These are phyloP conservation scores for Metroxylon sagu DNA, from an alignment of 176 grass and related monocot genomes.

Conservation along the genomic window DNA sequence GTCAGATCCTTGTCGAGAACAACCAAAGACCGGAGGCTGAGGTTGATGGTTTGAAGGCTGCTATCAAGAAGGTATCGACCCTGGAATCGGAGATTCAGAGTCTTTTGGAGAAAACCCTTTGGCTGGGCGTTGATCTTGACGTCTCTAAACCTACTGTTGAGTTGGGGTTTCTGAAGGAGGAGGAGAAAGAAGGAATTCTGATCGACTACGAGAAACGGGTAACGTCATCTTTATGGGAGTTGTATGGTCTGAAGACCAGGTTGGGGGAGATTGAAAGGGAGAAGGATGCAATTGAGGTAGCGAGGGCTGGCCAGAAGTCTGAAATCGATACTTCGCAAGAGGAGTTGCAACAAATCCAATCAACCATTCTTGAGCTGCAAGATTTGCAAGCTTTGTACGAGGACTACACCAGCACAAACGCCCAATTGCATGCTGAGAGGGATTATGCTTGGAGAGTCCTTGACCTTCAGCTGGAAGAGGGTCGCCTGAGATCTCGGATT, in stretches of 20 bases:
- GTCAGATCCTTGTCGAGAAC: neutral
- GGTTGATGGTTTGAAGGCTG: conserved; percentile 5
- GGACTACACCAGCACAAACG: conserved; percentile 7
- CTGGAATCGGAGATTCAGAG: too few species aligned
- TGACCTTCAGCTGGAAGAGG: conserved; percentile 1
- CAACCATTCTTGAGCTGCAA: conserved; percentile 34
- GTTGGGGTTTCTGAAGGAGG: conserved; percentile 12
- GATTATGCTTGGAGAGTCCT: conserved; percentile 10
- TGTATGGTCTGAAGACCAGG: conserved; percentile 7
- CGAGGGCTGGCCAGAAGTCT: conserved; percentile 14
- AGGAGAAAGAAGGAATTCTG: conserved; percentile 23
- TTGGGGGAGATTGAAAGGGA: conserved; percentile 18
- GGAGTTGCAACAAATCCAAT: conserved; percentile 22
- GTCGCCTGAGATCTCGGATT: conserved; percentile 10
- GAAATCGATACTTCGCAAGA: conserved; percentile 13
- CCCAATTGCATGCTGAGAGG: conserved; percentile 20
- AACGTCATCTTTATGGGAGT: neutral
- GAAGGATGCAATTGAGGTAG: conserved; percentile 22
- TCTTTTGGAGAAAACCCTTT: too few species aligned
- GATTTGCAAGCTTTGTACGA: neutral
- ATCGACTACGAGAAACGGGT: conserved; percentile 28
- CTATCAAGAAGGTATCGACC: too few species aligned
- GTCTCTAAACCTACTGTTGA: too few species aligned
- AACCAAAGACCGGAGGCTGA: conserved; percentile 25
- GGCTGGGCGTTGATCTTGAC: too few species aligned